Percentiles rank a stretch among this genome's conserved stretches.
phyloP scores from a whole-genome alignment of 768 basidiomycete genomes.

The Boletus rex-veris region DNA sequence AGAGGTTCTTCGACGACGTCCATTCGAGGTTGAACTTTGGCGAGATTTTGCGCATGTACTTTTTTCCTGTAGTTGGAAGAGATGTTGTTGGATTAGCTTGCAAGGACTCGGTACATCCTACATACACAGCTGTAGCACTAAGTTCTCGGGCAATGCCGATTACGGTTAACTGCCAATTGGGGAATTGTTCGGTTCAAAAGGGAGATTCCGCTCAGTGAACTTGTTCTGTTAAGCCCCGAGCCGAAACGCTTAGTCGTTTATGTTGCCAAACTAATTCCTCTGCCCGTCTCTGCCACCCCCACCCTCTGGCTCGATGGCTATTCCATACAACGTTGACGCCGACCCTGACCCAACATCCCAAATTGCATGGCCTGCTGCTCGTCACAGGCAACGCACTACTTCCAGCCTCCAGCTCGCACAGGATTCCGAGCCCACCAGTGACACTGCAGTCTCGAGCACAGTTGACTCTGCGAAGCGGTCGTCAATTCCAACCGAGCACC shows the following conservation, averaged over 20 bases:
- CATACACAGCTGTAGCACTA: slow-evolving; percentile 5
- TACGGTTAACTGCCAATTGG: background rate
- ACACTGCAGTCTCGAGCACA: slow-evolving; percentile 27
- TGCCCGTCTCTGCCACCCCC: background rate
- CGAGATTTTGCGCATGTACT: slow-evolving; percentile 4
- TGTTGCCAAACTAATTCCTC: slow-evolving; percentile 5
- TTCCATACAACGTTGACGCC: slow-evolving; percentile 46
- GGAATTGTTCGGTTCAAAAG: slow-evolving; percentile 14
- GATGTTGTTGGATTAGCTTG: slow-evolving; percentile 28
- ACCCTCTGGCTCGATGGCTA: slow-evolving; percentile 47
- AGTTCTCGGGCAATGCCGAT: slow-evolving; percentile 27
- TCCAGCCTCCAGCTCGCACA: slow-evolving; percentile 23
- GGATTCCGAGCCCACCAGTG: slow-evolving; percentile 17
- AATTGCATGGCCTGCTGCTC: slow-evolving; percentile 67
- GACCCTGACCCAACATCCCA: slow-evolving; percentile 80
- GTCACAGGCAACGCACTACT: slow-evolving; percentile 30
- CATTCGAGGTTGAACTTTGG: slow-evolving; percentile 25
- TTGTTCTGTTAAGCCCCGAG: no score
- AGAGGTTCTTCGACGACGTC: slow-evolving; percentile 43
- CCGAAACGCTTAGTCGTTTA: background rate
- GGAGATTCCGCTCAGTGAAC: background rate
- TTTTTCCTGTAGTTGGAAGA: slow-evolving; percentile 6
- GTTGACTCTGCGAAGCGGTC: slow-evolving; percentile 28
- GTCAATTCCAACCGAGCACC: slow-evolving; percentile 18
- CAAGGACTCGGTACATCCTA: slow-evolving; percentile 16